A percentile compares a stretch with the other conserved stretches of the same genome.
These are phyloP conservation scores for Pseudogymnoascus sp. DNA, from an alignment of 2,329 filamentous ascomycete genomes.

Conservation along the genomic window DNA sequence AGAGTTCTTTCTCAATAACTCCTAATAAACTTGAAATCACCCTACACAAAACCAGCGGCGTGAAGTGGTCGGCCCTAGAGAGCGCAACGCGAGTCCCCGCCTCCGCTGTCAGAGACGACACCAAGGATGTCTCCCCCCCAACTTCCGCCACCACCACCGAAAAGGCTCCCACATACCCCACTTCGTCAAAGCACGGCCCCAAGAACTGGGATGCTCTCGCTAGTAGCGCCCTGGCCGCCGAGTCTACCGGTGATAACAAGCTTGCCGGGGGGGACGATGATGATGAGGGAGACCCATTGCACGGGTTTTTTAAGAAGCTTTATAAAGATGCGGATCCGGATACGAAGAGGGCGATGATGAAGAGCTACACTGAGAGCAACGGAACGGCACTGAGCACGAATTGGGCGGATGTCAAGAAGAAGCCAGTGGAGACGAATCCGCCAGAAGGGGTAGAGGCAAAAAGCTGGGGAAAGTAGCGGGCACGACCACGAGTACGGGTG, in stretches of 20 bases:
- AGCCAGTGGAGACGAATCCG: constrained; percentile 54
- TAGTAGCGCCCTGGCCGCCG: constrained; percentile 34
- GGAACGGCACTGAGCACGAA: constrained; percentile 88
- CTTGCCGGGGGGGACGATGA: constrained; percentile 45
- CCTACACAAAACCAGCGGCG: constrained; percentile 57
- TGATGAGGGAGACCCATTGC: constrained; percentile 56
- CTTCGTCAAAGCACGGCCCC: constrained; percentile 71
- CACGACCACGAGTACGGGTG: not conserved
- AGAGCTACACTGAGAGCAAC: constrained; percentile 90
- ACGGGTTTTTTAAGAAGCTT: constrained; percentile 83
- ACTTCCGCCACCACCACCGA: constrained; percentile 9
- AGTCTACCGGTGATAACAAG: constrained; percentile 29
- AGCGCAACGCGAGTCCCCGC: constrained; percentile 6
- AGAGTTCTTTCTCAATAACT: constrained; percentile 57
- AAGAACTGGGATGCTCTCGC: constrained; percentile 89
- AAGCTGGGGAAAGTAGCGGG: not conserved
- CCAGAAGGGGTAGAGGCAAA: not conserved
- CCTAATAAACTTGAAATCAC: constrained; percentile 73
- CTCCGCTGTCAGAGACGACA: not conserved
- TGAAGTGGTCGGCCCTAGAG: constrained; percentile 25
- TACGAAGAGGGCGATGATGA: constrained; percentile 89
- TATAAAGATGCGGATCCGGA: constrained; percentile 72
- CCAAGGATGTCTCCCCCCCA: constrained; percentile 2
- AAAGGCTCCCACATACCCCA: constrained; percentile 56
- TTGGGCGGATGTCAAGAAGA: constrained; percentile 72